Conservation (phyloP, 2,329 filamentous ascomycete genomes). For the Sordariomycetes sp. region DNA sequence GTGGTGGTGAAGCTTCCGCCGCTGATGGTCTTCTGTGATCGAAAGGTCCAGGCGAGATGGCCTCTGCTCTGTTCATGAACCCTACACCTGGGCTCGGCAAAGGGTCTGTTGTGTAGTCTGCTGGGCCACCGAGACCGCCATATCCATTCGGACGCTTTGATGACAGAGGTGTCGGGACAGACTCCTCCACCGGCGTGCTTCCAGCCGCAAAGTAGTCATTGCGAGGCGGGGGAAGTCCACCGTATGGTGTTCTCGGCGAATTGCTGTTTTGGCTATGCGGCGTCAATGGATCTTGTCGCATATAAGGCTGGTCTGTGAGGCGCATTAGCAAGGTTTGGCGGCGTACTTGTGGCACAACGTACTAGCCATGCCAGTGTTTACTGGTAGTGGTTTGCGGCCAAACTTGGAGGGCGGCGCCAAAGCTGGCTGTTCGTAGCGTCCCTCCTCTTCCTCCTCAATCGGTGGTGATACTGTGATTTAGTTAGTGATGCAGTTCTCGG, state of each 20-base stretch:
- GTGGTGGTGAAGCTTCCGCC: slow-evolving; percentile 15
- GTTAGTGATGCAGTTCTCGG: background rate
- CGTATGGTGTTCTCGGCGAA: slow-evolving; percentile 52
- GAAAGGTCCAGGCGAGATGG: slow-evolving; percentile 59
- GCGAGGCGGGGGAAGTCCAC: slow-evolving; percentile 29
- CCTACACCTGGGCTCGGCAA: slow-evolving; percentile 33
- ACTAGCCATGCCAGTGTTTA: slow-evolving; percentile 47
- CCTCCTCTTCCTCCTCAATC: slow-evolving; percentile 1
- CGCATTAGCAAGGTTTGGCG: slow-evolving; percentile 14
- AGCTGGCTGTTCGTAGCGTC: slow-evolving; percentile 11
- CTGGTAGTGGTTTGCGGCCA: slow-evolving; percentile 31
- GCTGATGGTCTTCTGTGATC: slow-evolving; percentile 30
- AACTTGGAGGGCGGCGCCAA: slow-evolving; percentile 21
- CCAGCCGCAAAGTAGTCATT: slow-evolving; percentile 36
- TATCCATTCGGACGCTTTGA: slow-evolving; percentile 36
- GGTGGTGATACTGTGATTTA: slow-evolving; percentile 3
- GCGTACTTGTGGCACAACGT: slow-evolving; percentile 1
- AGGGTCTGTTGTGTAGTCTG: slow-evolving; percentile 30
- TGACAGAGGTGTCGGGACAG: slow-evolving; percentile 27
- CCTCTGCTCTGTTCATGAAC: slow-evolving; percentile 54
- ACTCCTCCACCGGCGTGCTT: slow-evolving; percentile 32
- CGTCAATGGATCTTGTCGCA: slow-evolving; percentile 49
- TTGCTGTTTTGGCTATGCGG: slow-evolving; percentile 52
- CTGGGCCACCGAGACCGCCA: slow-evolving; percentile 33
- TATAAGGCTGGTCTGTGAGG: slow-evolving; percentile 40